Conservation (phyloP, 2,329 filamentous ascomycete genomes). For the Colletotrichum gloeosporioides region DNA sequence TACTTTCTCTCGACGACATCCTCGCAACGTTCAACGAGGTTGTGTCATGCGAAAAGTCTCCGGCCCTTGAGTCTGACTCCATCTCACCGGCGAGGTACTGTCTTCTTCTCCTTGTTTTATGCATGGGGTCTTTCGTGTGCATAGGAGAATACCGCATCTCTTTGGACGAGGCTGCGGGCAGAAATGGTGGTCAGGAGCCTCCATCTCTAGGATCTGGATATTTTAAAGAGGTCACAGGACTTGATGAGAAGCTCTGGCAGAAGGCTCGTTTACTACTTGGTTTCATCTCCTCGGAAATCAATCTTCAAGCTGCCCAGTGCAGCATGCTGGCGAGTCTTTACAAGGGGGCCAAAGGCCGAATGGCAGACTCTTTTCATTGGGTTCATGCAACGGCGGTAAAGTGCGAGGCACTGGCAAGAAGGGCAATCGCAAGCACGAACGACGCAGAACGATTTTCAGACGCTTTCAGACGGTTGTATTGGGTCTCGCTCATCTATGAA, state of each 20-base stretch:
- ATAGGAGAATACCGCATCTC: neutral
- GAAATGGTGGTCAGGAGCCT: neutral
- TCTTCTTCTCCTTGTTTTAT: slow-evolving; percentile 22
- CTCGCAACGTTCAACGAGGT: neutral
- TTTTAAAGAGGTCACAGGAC: neutral
- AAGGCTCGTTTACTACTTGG: slow-evolving; percentile 29
- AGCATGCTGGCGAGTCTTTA: slow-evolving; percentile 32
- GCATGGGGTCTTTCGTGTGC: slow-evolving; percentile 19
- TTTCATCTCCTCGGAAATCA: slow-evolving; percentile 23
- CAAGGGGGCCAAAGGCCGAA: slow-evolving; percentile 26
- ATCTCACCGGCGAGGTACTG: slow-evolving; percentile 12
- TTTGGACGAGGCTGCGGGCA: neutral
- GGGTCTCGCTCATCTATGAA: slow-evolving; percentile 34
- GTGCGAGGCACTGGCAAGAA: slow-evolving; percentile 28
- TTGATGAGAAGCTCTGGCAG: slow-evolving; percentile 23
- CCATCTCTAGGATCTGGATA: neutral
- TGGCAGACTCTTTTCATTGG: slow-evolving; percentile 30
- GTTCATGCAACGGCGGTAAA: slow-evolving; percentile 31
- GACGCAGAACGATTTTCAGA: slow-evolving; percentile 19
- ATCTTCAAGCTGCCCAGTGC: slow-evolving; percentile 29
- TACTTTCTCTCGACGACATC: neutral
- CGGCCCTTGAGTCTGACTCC: neutral
- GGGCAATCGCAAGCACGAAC: neutral
- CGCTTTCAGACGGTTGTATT: slow-evolving; percentile 30
- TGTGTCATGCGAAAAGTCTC: neutral